Percentiles rank a stretch among this genome's conserved stretches.
Conservation (phyloP, 192 early-diverging fungal genomes). For the Gigaspora rosea region DNA sequence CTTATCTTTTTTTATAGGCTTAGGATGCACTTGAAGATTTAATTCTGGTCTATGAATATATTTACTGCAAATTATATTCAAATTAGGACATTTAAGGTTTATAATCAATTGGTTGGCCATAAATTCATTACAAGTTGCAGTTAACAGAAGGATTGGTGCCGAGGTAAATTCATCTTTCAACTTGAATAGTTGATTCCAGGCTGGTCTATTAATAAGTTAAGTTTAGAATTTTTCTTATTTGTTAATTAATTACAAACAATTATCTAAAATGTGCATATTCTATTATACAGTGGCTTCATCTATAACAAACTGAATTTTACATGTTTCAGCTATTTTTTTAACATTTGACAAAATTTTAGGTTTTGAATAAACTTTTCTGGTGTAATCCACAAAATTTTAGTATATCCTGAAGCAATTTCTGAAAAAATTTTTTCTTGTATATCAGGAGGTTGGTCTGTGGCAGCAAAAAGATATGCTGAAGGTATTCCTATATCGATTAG, state of each 20-base stretch:
- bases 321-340: constrained; percentile 60
- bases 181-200: too few species aligned
- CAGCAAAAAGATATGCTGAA: constrained; percentile 58
- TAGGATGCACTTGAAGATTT: background rate
- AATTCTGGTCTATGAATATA: background rate
- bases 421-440: constrained; percentile 41
- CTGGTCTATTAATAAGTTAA: too few species aligned
- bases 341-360: constrained; percentile 61
- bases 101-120: too few species aligned
- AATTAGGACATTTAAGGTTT: background rate
- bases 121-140: too few species aligned
- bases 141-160: too few species aligned
- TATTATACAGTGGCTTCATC: background rate
- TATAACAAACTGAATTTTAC: background rate
- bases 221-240: too few species aligned
- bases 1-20: background rate
- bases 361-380: constrained; percentile 64
- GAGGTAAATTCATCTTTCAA: too few species aligned
- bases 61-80: background rate
- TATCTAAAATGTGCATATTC: background rate
- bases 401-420: constrained; percentile 6
- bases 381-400: constrained; percentile 81
- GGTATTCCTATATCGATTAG: constrained; percentile 64
- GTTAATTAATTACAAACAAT: too few species aligned
- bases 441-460: constrained; percentile 56